A percentile compares a stretch with the other conserved stretches of the same genome.
Evolutionary conservation across 1,139 yeast species (phyloP).

Genomic region (Suhomyces choctaworum): DNA sequence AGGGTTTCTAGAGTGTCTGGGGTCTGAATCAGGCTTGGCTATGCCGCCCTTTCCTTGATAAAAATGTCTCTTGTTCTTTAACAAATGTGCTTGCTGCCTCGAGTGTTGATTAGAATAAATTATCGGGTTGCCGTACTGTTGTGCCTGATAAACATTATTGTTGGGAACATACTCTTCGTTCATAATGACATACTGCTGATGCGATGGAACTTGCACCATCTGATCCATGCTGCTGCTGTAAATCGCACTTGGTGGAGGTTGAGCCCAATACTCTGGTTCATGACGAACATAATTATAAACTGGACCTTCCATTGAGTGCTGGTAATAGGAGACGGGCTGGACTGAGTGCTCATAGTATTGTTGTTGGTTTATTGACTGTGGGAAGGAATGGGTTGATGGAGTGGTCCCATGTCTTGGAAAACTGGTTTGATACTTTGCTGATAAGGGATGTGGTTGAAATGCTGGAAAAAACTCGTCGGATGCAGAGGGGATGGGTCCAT

Average conservation of each 20-base stretch:
- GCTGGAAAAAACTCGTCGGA: conserved; percentile 25
- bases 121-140: conserved; percentile 9
- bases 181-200: conserved; percentile 17
- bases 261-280: conserved; percentile 28
- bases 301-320: conserved; percentile 10
- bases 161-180: conserved; percentile 19
- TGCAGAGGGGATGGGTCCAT: conserved; percentile 14
- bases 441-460: conserved; percentile 18
- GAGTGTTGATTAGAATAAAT: conserved; percentile 14
- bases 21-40: conserved; percentile 14
- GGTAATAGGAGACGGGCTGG: conserved; percentile 10
- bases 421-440: conserved; percentile 22
- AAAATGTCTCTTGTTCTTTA: conserved; percentile 28
- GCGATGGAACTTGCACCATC: conserved; percentile 14
- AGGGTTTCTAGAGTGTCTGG: conserved; percentile 7
- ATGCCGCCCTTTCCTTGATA: conserved; percentile 15
- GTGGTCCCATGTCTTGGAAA: conserved; percentile 18
- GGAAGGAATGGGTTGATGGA: conserved; percentile 14
- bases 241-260: conserved; percentile 13
- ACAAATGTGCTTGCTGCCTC: conserved; percentile 16
- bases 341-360: conserved; percentile 14
- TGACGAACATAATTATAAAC: conserved; percentile 15
- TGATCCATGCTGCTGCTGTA: conserved; percentile 17
- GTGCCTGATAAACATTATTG: conserved; percentile 15
- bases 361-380: conserved; percentile 16